These are phyloP conservation scores for Phialophora macrospora DNA, from an alignment of 2,329 filamentous ascomycete genomes.

Conservation along the genomic window DNA sequence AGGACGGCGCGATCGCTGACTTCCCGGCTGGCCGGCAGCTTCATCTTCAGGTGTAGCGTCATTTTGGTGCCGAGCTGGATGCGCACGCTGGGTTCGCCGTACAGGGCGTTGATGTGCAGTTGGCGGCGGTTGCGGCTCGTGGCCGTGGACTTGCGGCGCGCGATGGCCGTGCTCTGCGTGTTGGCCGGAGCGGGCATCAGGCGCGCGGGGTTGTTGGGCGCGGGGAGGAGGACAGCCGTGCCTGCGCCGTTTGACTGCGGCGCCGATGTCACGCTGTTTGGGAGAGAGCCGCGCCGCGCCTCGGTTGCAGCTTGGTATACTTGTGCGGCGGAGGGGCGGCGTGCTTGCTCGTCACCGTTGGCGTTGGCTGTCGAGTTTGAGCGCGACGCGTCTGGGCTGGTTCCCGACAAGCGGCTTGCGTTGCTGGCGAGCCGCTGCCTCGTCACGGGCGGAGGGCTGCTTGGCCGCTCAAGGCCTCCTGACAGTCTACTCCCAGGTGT, in stretches of 20 bases:
- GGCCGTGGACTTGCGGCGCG: slow-evolving; percentile 25
- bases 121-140: slow-evolving; percentile 22
- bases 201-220: slow-evolving; percentile 26
- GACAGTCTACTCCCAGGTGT: slow-evolving; percentile 2
- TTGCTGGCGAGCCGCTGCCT: slow-evolving; percentile 34
- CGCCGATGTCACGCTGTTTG: slow-evolving; percentile 24
- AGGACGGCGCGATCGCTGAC: slow-evolving; percentile 32
- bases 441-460: slow-evolving; percentile 27
- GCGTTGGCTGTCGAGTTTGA: slow-evolving; percentile 20
- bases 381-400: slow-evolving; percentile 19
- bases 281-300: slow-evolving; percentile 29
- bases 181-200: slow-evolving; percentile 33
- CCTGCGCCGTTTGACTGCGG: not conserved
- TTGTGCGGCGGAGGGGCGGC: slow-evolving; percentile 27
- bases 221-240: slow-evolving; percentile 29
- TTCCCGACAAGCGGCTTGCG: slow-evolving; percentile 27
- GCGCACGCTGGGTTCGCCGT: slow-evolving; percentile 38
- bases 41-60: slow-evolving; percentile 53
- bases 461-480: slow-evolving; percentile 1
- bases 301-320: slow-evolving; percentile 35
- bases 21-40: slow-evolving; percentile 40
- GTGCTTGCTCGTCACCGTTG: slow-evolving; percentile 11
- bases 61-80: slow-evolving; percentile 50
- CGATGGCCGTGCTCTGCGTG: slow-evolving; percentile 25
- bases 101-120: slow-evolving; percentile 36